A percentile compares a stretch with the other conserved stretches of the same genome.
phyloP scores from a whole-genome alignment of 495 filamentous ascomycete genomes.

The Cercophora newfieldiana region DNA sequence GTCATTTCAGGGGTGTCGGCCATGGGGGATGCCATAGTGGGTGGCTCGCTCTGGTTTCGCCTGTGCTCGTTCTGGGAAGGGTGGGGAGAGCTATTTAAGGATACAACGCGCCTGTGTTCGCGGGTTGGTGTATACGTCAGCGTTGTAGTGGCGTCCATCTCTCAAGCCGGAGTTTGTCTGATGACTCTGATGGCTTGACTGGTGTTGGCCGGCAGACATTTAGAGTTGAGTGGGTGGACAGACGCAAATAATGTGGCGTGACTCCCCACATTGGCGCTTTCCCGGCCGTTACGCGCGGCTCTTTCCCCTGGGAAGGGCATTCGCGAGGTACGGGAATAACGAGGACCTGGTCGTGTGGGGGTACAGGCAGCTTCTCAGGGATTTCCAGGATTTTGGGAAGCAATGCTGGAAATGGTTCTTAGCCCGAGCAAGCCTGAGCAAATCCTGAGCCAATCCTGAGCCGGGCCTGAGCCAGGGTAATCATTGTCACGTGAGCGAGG shows the following conservation, averaged over 20 bases:
- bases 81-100: neutral
- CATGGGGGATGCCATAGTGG: constrained; percentile 1
- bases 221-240: constrained; percentile 7
- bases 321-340: neutral
- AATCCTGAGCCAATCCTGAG: no score
- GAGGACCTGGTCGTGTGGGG: no score
- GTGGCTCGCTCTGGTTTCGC: constrained; percentile 1
- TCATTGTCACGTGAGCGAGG: no score
- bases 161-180: constrained; percentile 1
- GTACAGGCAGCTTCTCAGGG: no score
- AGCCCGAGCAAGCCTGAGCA: no score
- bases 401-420: no score
- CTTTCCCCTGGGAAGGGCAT: constrained; percentile 2
- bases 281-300: constrained; percentile 3
- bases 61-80: neutral
- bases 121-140: constrained; percentile 6
- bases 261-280: constrained; percentile 1
- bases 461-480: no score
- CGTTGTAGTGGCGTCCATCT: neutral
- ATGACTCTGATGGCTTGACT: neutral
- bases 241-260: constrained; percentile 5
- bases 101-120: constrained; percentile 8
- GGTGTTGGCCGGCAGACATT: neutral
- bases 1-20: neutral
- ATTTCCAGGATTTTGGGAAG: no score